Conservation (phyloP, 2,329 filamentous ascomycete genomes). For the Pestalotiopsis sp. region DNA sequence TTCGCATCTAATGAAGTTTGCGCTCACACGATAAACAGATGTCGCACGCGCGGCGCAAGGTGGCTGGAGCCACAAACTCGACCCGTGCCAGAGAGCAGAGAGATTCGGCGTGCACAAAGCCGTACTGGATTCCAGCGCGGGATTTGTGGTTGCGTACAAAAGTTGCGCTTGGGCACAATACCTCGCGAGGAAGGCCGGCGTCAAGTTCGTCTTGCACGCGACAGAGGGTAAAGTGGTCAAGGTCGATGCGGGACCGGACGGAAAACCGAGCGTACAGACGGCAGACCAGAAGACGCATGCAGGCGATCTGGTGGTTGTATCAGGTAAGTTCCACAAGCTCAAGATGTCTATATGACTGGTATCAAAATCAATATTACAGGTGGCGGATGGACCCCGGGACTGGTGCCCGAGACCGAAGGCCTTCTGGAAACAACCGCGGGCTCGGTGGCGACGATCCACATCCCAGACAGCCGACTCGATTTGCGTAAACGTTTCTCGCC, state of each 20-base stretch:
- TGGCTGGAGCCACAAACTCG: slow-evolving; percentile 36
- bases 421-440: slow-evolving; percentile 52
- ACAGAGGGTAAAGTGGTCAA: slow-evolving; percentile 32
- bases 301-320: slow-evolving; percentile 28
- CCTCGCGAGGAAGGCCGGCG: slow-evolving; percentile 41
- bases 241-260: slow-evolving; percentile 21
- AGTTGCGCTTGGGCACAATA: slow-evolving; percentile 48
- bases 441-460: slow-evolving; percentile 43
- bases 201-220: slow-evolving; percentile 40
- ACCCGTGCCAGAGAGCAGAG: slow-evolving; percentile 27
- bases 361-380: neutral
- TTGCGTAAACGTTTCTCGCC: slow-evolving; percentile 44
- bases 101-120: slow-evolving; percentile 34
- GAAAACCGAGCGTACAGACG: slow-evolving; percentile 31
- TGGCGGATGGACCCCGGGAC: slow-evolving; percentile 42
- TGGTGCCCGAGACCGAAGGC: slow-evolving; percentile 41
- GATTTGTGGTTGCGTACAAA: slow-evolving; percentile 47
- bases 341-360: neutral
- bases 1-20: too few species aligned
- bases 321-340: neutral
- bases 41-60: slow-evolving; percentile 23
- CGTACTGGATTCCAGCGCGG: slow-evolving; percentile 48
- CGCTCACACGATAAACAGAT: slow-evolving; percentile 8
- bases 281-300: neutral
- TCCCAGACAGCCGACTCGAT: slow-evolving; percentile 34